Conservation (phyloP, 2,329 filamentous ascomycete genomes). For the Sphaerulina musiva region DNA sequence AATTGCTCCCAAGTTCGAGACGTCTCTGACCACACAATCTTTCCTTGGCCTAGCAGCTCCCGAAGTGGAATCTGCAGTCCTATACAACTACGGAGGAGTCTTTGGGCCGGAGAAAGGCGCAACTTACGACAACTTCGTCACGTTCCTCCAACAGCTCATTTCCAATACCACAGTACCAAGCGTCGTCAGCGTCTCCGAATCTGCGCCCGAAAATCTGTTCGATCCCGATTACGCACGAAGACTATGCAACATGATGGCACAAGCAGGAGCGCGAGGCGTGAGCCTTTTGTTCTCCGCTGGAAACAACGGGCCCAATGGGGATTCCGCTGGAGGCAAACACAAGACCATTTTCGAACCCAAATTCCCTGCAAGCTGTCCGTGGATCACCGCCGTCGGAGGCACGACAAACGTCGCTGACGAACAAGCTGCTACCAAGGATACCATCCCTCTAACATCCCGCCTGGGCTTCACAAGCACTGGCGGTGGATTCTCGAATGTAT, state of each 20-base stretch:
- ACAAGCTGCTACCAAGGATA: slow-evolving; percentile 21
- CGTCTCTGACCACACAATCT: slow-evolving; percentile 21
- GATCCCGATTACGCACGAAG: slow-evolving; percentile 48
- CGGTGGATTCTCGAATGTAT: slow-evolving; percentile 41
- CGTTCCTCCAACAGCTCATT: slow-evolving; percentile 23
- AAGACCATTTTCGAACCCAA: slow-evolving; percentile 40
- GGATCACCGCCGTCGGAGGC: slow-evolving; percentile 42
- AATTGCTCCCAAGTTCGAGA: slow-evolving; percentile 23
- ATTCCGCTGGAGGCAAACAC: slow-evolving; percentile 34
- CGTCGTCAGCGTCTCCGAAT: slow-evolving; percentile 23
- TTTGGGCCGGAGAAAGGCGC: slow-evolving; percentile 20
- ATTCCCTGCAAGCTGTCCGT: slow-evolving; percentile 45
- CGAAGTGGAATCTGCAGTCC: slow-evolving; percentile 12
- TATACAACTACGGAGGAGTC: slow-evolving; percentile 26
- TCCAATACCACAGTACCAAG: slow-evolving; percentile 22
- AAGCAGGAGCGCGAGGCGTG: slow-evolving; percentile 59
- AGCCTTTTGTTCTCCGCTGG: slow-evolving; percentile 57
- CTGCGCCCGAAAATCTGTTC: slow-evolving; percentile 18
- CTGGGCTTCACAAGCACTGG: slow-evolving; percentile 26
- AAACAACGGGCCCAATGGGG: slow-evolving; percentile 44
- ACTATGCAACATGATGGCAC: slow-evolving; percentile 58
- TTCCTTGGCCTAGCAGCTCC: slow-evolving; percentile 22
- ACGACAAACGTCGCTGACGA: slow-evolving; percentile 24
- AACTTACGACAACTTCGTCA: slow-evolving; percentile 24
- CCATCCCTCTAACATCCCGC: slow-evolving; percentile 13